phyloP scores from a whole-genome alignment of 805 yeast species.

The Monosporozyma aerobia region DNA sequence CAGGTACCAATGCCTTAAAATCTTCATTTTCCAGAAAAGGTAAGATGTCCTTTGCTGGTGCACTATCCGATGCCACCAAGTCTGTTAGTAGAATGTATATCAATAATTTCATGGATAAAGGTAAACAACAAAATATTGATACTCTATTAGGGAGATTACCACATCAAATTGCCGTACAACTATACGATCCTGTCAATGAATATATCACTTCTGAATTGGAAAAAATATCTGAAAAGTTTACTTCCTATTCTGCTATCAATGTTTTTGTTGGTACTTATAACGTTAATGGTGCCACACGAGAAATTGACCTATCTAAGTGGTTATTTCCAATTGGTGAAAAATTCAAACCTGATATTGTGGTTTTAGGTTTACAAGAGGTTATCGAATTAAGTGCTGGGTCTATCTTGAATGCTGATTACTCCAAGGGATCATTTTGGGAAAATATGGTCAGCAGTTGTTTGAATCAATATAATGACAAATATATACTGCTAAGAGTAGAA shows the following conservation, averaged over 20 bases:
- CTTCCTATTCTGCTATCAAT: conserved; percentile 49
- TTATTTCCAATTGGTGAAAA: conserved; percentile 62
- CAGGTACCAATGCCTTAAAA: conserved; percentile 95
- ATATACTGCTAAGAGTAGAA: conserved; percentile 62
- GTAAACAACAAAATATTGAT: conserved; percentile 85
- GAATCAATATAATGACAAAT: conserved; percentile 44
- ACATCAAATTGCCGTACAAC: conserved; percentile 56
- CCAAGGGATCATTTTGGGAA: conserved; percentile 75
- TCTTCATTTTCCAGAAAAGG: conserved; percentile 92
- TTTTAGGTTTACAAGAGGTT: conserved; percentile 91
- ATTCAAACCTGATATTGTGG: conserved; percentile 64
- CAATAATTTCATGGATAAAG: conserved; percentile 89
- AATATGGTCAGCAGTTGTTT: conserved; percentile 51
- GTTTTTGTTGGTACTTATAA: conserved; percentile 82
- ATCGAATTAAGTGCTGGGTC: conserved; percentile 90
- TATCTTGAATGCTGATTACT: conserved; percentile 75
- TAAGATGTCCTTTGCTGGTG: conserved; percentile 94
- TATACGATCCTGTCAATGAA: conserved; percentile 85
- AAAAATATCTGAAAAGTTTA: conserved; percentile 38
- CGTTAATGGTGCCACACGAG: conserved; percentile 60
- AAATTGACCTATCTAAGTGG: conserved; percentile 62
- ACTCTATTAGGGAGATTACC: conserved; percentile 72
- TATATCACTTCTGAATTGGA: conserved; percentile 59
- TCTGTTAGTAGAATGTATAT: conserved; percentile 92
- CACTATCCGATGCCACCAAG: conserved; percentile 93